Percentiles rank a stretch among this genome's conserved stretches.
Conservation (phyloP, 2,329 filamentous ascomycete species). For the Aspergillus luchuensis region DNA sequence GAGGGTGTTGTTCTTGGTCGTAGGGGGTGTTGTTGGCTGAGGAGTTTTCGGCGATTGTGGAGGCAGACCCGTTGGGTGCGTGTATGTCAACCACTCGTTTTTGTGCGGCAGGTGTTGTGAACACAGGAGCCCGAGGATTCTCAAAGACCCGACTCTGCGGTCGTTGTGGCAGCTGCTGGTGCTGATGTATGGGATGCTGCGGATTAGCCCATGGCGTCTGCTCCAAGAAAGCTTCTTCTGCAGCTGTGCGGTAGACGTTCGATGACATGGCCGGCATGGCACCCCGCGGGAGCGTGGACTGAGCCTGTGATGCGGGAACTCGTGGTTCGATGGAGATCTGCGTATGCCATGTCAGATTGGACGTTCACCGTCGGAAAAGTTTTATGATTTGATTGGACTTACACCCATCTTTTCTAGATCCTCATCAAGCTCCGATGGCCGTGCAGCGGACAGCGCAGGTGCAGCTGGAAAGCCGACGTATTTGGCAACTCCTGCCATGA, state of each 20-base stretch:
- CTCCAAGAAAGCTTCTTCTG: slow-evolving; percentile 83
- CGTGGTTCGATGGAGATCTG: slow-evolving; percentile 37
- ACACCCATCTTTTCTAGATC: slow-evolving; percentile 90
- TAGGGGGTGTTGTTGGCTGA: slow-evolving; percentile 49
- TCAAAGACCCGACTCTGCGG: slow-evolving; percentile 37
- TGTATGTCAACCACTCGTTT: slow-evolving; percentile 47
- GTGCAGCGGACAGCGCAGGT: slow-evolving; percentile 76
- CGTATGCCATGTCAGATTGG: background rate
- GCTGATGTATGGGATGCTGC: slow-evolving; percentile 70
- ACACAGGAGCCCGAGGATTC: slow-evolving; percentile 37
- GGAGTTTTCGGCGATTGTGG: slow-evolving; percentile 50
- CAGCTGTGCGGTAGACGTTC: slow-evolving; percentile 51
- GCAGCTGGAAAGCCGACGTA: slow-evolving; percentile 95
- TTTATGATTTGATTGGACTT: slow-evolving; percentile 43
- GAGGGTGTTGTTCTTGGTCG: slow-evolving; percentile 35
- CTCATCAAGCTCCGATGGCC: slow-evolving; percentile 73
- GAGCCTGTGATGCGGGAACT: slow-evolving; percentile 26
- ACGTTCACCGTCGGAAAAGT: background rate
- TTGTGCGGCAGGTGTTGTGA: slow-evolving; percentile 48
- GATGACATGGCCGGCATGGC: slow-evolving; percentile 38
- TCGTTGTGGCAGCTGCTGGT: slow-evolving; percentile 44
- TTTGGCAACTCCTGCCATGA: slow-evolving; percentile 87
- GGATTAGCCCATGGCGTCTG: slow-evolving; percentile 93
- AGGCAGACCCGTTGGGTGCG: slow-evolving; percentile 49
- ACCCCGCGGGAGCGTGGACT: slow-evolving; percentile 32